A percentile compares a stretch with the other conserved stretches of the same genome.
These are phyloP conservation scores for Calonectria pauciramosa DNA, from an alignment of 2,329 filamentous ascomycete genomes.

Conservation along the genomic window DNA sequence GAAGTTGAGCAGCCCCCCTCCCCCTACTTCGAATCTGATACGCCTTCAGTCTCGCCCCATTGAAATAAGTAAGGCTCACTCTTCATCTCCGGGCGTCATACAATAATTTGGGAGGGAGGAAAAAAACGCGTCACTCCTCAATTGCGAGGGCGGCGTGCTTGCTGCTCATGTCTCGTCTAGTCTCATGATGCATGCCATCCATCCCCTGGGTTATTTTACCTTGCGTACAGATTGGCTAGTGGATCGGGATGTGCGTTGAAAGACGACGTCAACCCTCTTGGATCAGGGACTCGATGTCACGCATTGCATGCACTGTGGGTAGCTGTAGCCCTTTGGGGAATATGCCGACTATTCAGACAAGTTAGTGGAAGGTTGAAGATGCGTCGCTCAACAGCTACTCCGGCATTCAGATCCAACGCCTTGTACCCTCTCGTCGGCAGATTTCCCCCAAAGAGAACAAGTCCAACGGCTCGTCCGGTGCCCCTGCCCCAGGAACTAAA, in stretches of 20 bases:
- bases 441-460: conserved; percentile 25
- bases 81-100: conserved; percentile 17
- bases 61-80: not conserved
- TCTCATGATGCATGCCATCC: conserved; percentile 17
- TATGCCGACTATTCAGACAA: not conserved
- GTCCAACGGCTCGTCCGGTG: conserved; percentile 21
- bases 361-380: not conserved
- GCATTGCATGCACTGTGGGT: not conserved
- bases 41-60: conserved; percentile 19
- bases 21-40: conserved; percentile 24
- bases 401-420: not conserved
- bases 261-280: not conserved
- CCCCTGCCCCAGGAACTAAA: conserved; percentile 34
- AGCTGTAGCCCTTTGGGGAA: not conserved
- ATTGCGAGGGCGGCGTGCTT: conserved; percentile 12
- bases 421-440: not conserved
- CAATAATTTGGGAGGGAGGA: not conserved
- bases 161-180: conserved; percentile 15
- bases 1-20: conserved; percentile 14
- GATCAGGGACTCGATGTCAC: not conserved
- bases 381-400: not conserved
- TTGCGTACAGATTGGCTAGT: not conserved
- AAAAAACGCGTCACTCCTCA: conserved; percentile 11
- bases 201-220: conserved; percentile 23
- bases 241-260: conserved; percentile 16